Percentiles rank a stretch among this genome's conserved stretches.
Evolutionary conservation across 805 yeast genomes (phyloP).

Genomic region (Wickerhamiella hasegawae): DNA sequence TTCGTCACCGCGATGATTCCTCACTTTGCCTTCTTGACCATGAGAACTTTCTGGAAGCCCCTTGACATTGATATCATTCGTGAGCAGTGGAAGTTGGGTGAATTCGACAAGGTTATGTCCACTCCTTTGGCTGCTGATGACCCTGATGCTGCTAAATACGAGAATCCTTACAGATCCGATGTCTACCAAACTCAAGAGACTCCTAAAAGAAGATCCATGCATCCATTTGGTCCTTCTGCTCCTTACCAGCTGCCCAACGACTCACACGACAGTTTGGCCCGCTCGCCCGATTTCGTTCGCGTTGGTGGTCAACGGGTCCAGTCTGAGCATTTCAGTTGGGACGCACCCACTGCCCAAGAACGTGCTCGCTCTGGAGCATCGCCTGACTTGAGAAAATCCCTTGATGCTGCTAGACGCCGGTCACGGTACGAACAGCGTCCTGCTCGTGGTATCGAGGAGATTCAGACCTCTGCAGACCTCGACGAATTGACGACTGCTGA

Average conservation of each 20-base stretch:
- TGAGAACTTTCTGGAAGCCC: slow-evolving; percentile 40
- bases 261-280: slow-evolving; percentile 10
- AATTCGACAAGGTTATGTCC: slow-evolving; percentile 25
- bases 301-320: slow-evolving; percentile 10
- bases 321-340: slow-evolving; percentile 13
- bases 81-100: slow-evolving; percentile 40
- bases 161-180: slow-evolving; percentile 14
- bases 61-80: slow-evolving; percentile 56
- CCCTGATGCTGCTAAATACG: slow-evolving; percentile 17
- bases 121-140: slow-evolving; percentile 18
- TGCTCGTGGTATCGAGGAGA: slow-evolving; percentile 9
- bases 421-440: slow-evolving; percentile 17
- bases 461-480: slow-evolving; percentile 13
- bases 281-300: slow-evolving; percentile 13
- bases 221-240: slow-evolving; percentile 8
- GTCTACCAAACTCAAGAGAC: slow-evolving; percentile 7
- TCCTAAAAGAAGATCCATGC: slow-evolving; percentile 2
- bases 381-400: slow-evolving; percentile 13
- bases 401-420: slow-evolving; percentile 14
- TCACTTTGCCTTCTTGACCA: slow-evolving; percentile 35
- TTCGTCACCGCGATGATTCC: slow-evolving; percentile 42
- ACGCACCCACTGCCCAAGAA: slow-evolving; percentile 3
- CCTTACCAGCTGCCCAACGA: slow-evolving; percentile 13
- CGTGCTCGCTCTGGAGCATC: slow-evolving; percentile 6
- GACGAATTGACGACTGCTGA: slow-evolving; percentile 22